A percentile compares a stretch with the other conserved stretches of the same genome.
These are phyloP conservation scores for Diaporthe citrichinensis DNA, from an alignment of 2,329 filamentous ascomycete genomes.

Conservation along the genomic window DNA sequence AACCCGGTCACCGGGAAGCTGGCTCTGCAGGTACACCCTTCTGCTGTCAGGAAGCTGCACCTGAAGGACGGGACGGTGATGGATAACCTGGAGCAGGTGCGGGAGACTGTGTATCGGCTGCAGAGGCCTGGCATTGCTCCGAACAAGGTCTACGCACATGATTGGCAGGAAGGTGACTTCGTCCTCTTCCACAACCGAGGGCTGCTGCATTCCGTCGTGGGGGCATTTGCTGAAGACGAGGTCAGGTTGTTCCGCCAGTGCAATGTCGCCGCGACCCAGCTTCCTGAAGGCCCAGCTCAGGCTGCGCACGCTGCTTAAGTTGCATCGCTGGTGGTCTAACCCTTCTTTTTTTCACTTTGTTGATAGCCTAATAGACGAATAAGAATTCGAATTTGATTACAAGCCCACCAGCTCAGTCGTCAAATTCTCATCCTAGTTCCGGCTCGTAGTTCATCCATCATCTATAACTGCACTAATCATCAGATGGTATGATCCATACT, in stretches of 20 bases:
- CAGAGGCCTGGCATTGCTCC: conserved; percentile 82
- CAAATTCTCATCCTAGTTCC: neutral
- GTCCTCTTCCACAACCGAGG: conserved; percentile 86
- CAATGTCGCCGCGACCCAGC: conserved; percentile 78
- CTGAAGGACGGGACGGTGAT: conserved; percentile 75
- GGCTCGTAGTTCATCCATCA: neutral
- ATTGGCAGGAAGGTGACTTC: conserved; percentile 83
- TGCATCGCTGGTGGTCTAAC: no score
- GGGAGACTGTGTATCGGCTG: conserved; percentile 77
- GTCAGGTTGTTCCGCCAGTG: conserved; percentile 83
- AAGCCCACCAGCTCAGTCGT: neutral
- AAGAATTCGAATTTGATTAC: neutral
- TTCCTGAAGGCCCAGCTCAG: conserved; percentile 64
- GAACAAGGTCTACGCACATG: conserved; percentile 77
- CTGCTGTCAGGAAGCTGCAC: conserved; percentile 78
- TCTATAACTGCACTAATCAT: neutral
- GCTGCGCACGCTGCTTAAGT: conserved; percentile 39
- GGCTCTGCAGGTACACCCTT: conserved; percentile 82
- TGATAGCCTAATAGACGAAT: neutral
- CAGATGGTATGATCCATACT: no score
- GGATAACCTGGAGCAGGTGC: conserved; percentile 76
- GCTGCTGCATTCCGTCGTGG: conserved; percentile 81
- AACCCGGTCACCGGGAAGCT: conserved; percentile 79
- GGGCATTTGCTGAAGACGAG: conserved; percentile 80
- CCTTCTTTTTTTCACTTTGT: no score